phyloP scores from a whole-genome alignment of 108 stramenopile genomes.

The Cyclostephanos tholiformis region DNA sequence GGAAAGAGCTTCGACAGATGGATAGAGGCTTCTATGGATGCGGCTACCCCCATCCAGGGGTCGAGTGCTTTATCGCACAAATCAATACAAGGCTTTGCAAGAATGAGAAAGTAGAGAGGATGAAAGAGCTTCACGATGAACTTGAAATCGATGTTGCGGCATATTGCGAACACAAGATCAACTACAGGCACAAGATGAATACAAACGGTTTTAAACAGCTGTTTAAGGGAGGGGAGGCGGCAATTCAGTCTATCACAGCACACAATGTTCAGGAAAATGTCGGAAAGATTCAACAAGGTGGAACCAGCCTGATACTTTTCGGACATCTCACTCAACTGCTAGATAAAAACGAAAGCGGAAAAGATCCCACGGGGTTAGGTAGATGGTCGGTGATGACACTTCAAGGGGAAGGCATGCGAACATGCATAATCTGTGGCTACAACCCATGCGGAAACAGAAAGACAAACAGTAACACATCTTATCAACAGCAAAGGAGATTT shows the following conservation, averaged over 20 bases:
- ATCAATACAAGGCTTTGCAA: not conserved
- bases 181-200: slow-evolving; percentile 6
- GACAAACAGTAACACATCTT: not conserved
- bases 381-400: slow-evolving; percentile 15
- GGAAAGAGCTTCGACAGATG: not conserved
- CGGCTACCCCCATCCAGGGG: slow-evolving; percentile 3
- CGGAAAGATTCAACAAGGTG: slow-evolving; percentile 16
- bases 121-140: slow-evolving; percentile 1
- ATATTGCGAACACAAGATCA: slow-evolving; percentile 15
- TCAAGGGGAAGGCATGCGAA: not conserved
- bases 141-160: slow-evolving; percentile 10
- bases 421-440: not conserved
- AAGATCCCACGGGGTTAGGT: slow-evolving; percentile 8
- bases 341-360: not conserved
- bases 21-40: slow-evolving; percentile 9
- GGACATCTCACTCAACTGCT: slow-evolving; percentile 9
- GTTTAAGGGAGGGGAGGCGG: slow-evolving; percentile 22
- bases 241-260: not conserved
- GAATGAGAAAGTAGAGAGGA: not conserved
- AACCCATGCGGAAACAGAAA: not conserved
- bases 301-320: not conserved
- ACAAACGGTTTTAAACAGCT: slow-evolving; percentile 6
- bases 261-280: slow-evolving; percentile 22
- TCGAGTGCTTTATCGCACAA: slow-evolving; percentile 1
- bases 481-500: slow-evolving; percentile 1